Evolutionary conservation across 345 rosid species (phyloP).

Genomic region (Camelina sativa): DNA sequence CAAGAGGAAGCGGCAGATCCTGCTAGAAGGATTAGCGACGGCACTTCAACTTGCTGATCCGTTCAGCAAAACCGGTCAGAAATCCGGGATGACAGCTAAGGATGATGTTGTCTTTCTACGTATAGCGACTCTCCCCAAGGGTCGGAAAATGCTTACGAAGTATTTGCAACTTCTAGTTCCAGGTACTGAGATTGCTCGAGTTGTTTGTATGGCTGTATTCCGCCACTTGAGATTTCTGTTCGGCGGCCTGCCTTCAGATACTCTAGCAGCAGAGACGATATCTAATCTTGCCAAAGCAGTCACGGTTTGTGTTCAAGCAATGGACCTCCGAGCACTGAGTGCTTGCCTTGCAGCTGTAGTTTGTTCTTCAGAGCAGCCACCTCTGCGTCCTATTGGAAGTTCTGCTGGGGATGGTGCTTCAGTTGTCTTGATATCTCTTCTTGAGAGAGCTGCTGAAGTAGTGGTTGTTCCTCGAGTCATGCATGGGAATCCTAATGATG

Average conservation of each 20-base stretch:
- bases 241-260: constrained; percentile 81
- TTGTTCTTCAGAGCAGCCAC: constrained; percentile 97
- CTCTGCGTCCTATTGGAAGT: constrained; percentile 91
- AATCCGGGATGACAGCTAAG: constrained; percentile 61
- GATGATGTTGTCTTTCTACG: constrained; percentile 87
- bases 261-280: constrained; percentile 68
- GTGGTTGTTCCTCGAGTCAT: constrained; percentile 53
- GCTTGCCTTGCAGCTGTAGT: constrained; percentile 98
- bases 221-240: constrained; percentile 92
- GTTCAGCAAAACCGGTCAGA: constrained; percentile 65
- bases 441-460: constrained; percentile 82
- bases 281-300: constrained; percentile 70
- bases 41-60: constrained; percentile 95
- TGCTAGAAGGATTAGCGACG: constrained; percentile 88
- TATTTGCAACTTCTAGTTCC: constrained; percentile 86
- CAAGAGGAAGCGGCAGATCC: constrained; percentile 69
- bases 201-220: constrained; percentile 93
- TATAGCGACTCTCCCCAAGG: constrained; percentile 85
- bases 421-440: constrained; percentile 69
- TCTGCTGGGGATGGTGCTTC: constrained; percentile 93
- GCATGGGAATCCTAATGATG: constrained; percentile 59
- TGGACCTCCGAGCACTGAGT: constrained; percentile 94
- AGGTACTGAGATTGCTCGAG: constrained; percentile 83
- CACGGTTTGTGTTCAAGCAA: constrained; percentile 64
- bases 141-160: constrained; percentile 73